A percentile compares a stretch with the other conserved stretches of the same genome.
Evolutionary conservation across 495 filamentous ascomycete genomes (phyloP).

Genomic region (Penicillium turbatum): DNA sequence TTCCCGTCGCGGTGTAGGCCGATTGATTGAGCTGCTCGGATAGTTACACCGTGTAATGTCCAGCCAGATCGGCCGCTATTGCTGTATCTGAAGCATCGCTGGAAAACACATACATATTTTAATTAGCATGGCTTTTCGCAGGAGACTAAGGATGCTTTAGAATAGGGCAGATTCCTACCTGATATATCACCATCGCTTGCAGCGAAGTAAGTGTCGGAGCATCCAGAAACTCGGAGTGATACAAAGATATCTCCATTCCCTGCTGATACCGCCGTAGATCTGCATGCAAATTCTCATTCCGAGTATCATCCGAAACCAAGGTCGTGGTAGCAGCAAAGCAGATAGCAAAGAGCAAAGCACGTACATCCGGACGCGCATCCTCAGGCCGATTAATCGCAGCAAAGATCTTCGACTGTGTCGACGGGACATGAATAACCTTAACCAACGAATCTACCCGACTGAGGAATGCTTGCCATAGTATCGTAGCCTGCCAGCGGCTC

Average conservation of each 20-base stretch:
- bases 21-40: conserved; percentile 48
- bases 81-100: conserved; percentile 41
- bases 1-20: conserved; percentile 46
- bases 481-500: conserved; percentile 22
- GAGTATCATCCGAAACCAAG: conserved; percentile 27
- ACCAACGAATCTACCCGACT: conserved; percentile 37
- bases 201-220: conserved; percentile 31
- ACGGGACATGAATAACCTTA: conserved; percentile 44
- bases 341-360: conserved; percentile 42
- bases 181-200: conserved; percentile 35
- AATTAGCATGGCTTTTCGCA: no score
- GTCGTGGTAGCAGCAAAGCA: conserved; percentile 40
- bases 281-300: conserved; percentile 20
- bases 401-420: conserved; percentile 29
- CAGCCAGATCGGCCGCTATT: conserved; percentile 44
- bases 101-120: background rate
- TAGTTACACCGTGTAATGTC: conserved; percentile 41
- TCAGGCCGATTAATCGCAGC: conserved; percentile 36
- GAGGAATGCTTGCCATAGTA: conserved; percentile 32
- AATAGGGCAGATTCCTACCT: conserved; percentile 15
- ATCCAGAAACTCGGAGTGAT: conserved; percentile 29
- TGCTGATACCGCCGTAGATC: conserved; percentile 31
- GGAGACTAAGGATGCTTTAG: no score
- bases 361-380: conserved; percentile 28
- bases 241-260: conserved; percentile 30